Conservation (phyloP, 2,329 filamentous ascomycete species). For the Fusarium graminum region DNA sequence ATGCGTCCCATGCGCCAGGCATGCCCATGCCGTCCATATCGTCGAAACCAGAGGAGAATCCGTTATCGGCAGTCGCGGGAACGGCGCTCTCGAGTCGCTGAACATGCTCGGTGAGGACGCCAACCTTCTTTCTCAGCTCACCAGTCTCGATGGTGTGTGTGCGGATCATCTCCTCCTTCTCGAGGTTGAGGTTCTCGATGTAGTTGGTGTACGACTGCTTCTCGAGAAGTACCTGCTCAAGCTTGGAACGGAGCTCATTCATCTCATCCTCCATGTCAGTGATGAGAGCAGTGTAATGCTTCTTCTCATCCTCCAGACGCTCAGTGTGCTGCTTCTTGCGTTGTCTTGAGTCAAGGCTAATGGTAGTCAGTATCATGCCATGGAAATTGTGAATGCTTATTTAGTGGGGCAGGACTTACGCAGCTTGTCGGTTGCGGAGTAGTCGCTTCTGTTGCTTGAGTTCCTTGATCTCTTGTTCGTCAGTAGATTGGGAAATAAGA, state of each 20-base stretch:
- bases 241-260: slow-evolving; percentile 73
- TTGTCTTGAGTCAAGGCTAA: slow-evolving; percentile 92
- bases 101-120: slow-evolving; percentile 80
- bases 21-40: slow-evolving; percentile 89
- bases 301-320: slow-evolving; percentile 96
- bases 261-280: slow-evolving; percentile 83
- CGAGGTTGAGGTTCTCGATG: slow-evolving; percentile 80
- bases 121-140: slow-evolving; percentile 92
- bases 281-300: slow-evolving; percentile 84
- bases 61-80: slow-evolving; percentile 63
- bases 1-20: slow-evolving; percentile 84
- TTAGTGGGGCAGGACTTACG: slow-evolving; percentile 71
- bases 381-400: slow-evolving; percentile 11
- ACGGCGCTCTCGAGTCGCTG: slow-evolving; percentile 76
- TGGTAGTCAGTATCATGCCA: slow-evolving; percentile 32
- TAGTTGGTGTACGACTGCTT: slow-evolving; percentile 81
- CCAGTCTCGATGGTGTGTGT: slow-evolving; percentile 90
- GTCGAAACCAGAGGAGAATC: slow-evolving; percentile 78
- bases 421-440: slow-evolving; percentile 94
- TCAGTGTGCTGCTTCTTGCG: slow-evolving; percentile 99
- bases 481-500: slow-evolving; percentile 86
- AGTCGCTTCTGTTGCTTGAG: slow-evolving; percentile 98
- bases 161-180: slow-evolving; percentile 93
- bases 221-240: slow-evolving; percentile 78
- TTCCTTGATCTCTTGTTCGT: slow-evolving; percentile 96